Evolutionary conservation across 2,329 filamentous ascomycete species (phyloP).

Genomic region (Fusarium abutilonis): DNA sequence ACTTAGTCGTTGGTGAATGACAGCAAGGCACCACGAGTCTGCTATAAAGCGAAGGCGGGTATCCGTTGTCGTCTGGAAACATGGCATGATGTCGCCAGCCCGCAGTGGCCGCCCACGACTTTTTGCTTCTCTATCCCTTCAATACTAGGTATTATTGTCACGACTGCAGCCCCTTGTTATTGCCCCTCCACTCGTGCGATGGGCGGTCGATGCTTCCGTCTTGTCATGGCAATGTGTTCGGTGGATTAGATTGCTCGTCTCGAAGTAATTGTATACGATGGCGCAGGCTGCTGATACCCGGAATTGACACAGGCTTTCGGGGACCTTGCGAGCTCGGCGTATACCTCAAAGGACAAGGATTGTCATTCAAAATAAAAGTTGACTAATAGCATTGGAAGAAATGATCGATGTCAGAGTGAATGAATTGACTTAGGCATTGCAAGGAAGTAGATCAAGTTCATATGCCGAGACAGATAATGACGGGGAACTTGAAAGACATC

Average conservation of each 20-base stretch:
- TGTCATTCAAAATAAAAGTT: background rate
- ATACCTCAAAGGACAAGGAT: background rate
- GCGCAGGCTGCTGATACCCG: background rate
- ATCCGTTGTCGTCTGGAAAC: slow-evolving; percentile 20
- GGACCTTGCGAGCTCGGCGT: background rate
- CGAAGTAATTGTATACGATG: background rate
- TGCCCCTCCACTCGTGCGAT: background rate
- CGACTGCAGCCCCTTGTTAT: background rate
- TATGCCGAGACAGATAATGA: background rate
- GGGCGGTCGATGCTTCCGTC: background rate
- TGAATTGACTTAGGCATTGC: background rate
- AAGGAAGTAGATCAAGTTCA: background rate
- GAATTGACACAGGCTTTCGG: background rate
- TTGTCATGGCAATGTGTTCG: background rate
- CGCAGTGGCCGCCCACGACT: background rate
- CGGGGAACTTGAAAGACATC: background rate
- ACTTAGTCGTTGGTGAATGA: slow-evolving; percentile 1
- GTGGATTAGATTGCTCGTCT: slow-evolving; percentile 3
- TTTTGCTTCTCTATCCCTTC: background rate
- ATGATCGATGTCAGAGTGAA: background rate
- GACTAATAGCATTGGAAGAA: background rate
- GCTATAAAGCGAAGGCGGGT: slow-evolving; percentile 21
- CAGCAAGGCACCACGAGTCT: slow-evolving; percentile 12
- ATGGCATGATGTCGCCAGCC: background rate
- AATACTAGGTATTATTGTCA: background rate